Evolutionary conservation across 345 rosid species (phyloP).

Genomic region (Diplotaxis tenuifolia): DNA sequence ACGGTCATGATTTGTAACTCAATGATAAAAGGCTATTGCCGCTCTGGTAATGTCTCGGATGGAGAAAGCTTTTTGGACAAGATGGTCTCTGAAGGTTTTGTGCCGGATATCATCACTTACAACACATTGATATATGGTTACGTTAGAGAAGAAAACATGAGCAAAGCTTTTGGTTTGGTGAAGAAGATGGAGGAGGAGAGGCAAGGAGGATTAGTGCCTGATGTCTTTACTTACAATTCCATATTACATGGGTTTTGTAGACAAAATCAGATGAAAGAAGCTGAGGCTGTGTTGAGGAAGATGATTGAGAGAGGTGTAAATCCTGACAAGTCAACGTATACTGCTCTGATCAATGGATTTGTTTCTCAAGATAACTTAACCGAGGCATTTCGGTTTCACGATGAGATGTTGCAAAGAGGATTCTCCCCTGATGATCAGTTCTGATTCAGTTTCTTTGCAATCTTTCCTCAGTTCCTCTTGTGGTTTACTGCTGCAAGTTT

Average conservation of each 20-base stretch:
- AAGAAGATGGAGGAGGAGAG: constrained; percentile 69
- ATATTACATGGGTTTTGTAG: constrained; percentile 70
- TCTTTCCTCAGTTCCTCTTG: background rate
- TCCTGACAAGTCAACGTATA: constrained; percentile 67
- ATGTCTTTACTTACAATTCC: constrained; percentile 59
- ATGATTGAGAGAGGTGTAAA: constrained; percentile 61
- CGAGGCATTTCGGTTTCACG: constrained; percentile 79
- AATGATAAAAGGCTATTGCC: constrained; percentile 70
- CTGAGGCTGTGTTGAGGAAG: constrained; percentile 55
- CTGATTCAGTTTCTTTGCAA: constrained; percentile 20
- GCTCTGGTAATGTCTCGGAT: constrained; percentile 57
- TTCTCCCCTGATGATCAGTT: constrained; percentile 76
- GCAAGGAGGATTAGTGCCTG: constrained; percentile 46
- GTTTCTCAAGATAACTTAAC: constrained; percentile 67
- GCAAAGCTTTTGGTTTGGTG: constrained; percentile 54
- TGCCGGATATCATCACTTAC: constrained; percentile 59
- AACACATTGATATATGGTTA: constrained; percentile 70
- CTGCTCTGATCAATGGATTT: constrained; percentile 75
- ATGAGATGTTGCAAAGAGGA: constrained; percentile 80
- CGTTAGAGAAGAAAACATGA: constrained; percentile 66
- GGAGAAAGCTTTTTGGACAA: constrained; percentile 60
- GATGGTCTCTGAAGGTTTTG: constrained; percentile 58
- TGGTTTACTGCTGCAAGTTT: background rate
- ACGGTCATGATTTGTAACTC: constrained; percentile 63
- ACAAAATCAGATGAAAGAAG: constrained; percentile 75